Percentiles rank a stretch among this genome's conserved stretches.
Evolutionary conservation across 2,329 filamentous ascomycete genomes (phyloP).

Genomic region (Diaporthe velutina): DNA sequence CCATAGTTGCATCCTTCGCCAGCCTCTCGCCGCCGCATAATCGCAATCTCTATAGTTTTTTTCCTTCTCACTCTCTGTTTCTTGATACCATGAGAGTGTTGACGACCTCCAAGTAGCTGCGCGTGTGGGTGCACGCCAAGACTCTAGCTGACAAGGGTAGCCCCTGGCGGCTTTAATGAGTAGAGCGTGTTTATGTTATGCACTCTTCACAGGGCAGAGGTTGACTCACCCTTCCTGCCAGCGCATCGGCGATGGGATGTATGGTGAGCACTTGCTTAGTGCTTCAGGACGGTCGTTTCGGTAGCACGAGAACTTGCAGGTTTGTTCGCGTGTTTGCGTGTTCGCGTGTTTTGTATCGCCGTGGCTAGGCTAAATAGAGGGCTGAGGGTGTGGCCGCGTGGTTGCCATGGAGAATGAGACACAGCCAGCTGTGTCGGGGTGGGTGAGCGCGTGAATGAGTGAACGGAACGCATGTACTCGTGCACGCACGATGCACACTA

Average conservation of each 20-base stretch:
- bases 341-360: neutral
- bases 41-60: neutral
- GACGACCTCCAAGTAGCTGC: neutral
- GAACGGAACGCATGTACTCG: too few relatives aligned
- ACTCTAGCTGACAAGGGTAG: neutral
- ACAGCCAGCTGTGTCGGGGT: neutral
- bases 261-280: slow-evolving; percentile 18
- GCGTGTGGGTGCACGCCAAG: neutral
- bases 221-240: slow-evolving; percentile 20
- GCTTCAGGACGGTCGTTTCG: neutral
- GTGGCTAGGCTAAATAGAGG: neutral
- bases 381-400: slow-evolving; percentile 1
- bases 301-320: neutral
- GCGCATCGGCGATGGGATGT: slow-evolving; percentile 17
- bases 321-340: neutral
- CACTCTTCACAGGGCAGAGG: neutral
- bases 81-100: neutral
- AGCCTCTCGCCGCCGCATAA: neutral
- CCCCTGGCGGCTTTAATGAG: slow-evolving; percentile 15
- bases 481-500: neutral
- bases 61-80: neutral
- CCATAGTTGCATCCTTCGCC: neutral
- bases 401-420: slow-evolving; percentile 29
- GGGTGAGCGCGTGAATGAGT: neutral
- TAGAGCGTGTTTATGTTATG: slow-evolving; percentile 17